Percentiles rank a stretch among this genome's conserved stretches.
Evolutionary conservation across 345 rosid species (phyloP).

Genomic region (Arabis alpina): DNA sequence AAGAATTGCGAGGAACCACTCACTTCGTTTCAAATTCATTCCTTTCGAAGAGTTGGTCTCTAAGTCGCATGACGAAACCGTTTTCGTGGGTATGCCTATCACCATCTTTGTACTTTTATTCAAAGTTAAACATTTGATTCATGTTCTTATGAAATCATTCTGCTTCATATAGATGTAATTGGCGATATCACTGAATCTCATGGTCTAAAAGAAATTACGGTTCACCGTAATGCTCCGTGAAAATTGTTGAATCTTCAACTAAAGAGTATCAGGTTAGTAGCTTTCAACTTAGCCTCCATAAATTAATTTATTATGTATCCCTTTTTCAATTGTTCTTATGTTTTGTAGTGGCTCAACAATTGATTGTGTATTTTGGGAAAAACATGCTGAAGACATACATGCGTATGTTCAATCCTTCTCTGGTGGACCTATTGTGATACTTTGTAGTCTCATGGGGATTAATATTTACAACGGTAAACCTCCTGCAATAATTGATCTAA

Average conservation of each 20-base stretch:
- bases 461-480: too few species aligned
- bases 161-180: background rate
- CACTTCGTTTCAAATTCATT: background rate
- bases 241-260: constrained; percentile 11
- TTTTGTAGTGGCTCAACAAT: background rate
- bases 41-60: background rate
- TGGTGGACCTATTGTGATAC: background rate
- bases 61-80: background rate
- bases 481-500: too few species aligned
- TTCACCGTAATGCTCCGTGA: background rate
- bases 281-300: too few species aligned
- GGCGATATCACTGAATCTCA: background rate
- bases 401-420: background rate
- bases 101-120: too few species aligned
- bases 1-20: background rate
- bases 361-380: background rate
- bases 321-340: background rate
- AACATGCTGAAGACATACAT: background rate
- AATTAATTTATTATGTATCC: too few species aligned
- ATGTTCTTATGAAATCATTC: background rate
- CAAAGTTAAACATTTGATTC: too few species aligned
- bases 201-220: background rate
- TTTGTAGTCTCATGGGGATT: background rate
- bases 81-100: background rate
- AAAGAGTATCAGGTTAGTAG: background rate